Percentiles rank a stretch among this genome's conserved stretches.
Conservation (phyloP, 2,329 filamentous ascomycete genomes). For the Epichloe uncinata region DNA sequence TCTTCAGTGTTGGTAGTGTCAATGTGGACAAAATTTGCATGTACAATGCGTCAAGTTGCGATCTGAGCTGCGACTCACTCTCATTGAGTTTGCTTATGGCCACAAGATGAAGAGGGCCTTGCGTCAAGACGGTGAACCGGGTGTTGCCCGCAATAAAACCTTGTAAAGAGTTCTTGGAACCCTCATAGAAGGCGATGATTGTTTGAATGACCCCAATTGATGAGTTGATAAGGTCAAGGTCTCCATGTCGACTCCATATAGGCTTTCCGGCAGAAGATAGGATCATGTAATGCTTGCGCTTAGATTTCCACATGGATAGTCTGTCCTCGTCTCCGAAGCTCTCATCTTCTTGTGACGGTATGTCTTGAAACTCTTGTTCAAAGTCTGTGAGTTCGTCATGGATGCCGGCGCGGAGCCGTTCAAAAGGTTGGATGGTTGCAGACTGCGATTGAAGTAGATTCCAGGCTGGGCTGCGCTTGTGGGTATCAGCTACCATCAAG, state of each 20-base stretch:
- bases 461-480: constrained; percentile 55
- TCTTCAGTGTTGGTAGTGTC: constrained; percentile 73
- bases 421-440: constrained; percentile 46
- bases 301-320: constrained; percentile 70
- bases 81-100: constrained; percentile 88
- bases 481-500: constrained; percentile 59
- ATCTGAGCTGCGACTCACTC: constrained; percentile 74
- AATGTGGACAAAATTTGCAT: constrained; percentile 97
- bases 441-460: constrained; percentile 51
- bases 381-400: constrained; percentile 54
- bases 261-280: constrained; percentile 93
- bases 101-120: constrained; percentile 83
- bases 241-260: constrained; percentile 90
- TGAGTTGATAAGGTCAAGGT: constrained; percentile 76
- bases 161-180: constrained; percentile 59
- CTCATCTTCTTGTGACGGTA: constrained; percentile 41
- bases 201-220: constrained; percentile 95
- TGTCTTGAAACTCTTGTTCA: constrained; percentile 61
- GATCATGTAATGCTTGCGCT: constrained; percentile 95
- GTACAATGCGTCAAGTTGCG: constrained; percentile 85
- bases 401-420: constrained; percentile 30
- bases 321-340: constrained; percentile 40
- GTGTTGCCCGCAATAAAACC: constrained; percentile 80
- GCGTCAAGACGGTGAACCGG: constrained; percentile 72
- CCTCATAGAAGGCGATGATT: constrained; percentile 93